Base-by-base conservation (phyloP, 257 asterid genomes). In the Handroanthus guayacan region DNA sequence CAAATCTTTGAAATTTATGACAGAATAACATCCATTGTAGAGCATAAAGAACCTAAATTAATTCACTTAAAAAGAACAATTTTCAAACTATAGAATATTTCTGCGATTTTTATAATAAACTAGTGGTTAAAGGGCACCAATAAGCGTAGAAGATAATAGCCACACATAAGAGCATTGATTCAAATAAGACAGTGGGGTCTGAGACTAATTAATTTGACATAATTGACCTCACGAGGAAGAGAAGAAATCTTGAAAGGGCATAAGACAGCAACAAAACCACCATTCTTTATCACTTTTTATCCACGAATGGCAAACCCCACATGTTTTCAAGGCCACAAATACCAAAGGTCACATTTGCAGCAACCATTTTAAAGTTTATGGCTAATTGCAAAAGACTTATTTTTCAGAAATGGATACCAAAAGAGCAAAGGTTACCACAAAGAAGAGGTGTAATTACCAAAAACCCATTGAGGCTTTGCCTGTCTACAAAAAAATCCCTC, bases 221-320 rank as follows among this genome's bases (percentile, higher is more conserved):
- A 55, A 80, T 63, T 75, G 75, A 52, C 75, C 56, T 31, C 0
- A 39, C 45, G 17, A 43, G 9, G 34, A 36, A 14, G n/a, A 8
- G 45, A 14, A 61, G n/a, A 17, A 17, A 58, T 68, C 44, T 68
- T 47, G 69, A 57, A 71, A 69, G 76, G 67, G 57, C 58, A 67
- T 9, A 50, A 34, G 38, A 36, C 62, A 66, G 69, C 48, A 80
- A 13, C 58, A 58, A 48, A 72, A 50, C 55, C 38, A 55, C 69
- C 67, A 25, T 61, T 71, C 54, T 38, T 44, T 9, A 39, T 72
- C 70, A 69, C 77, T 64, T 58, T 55, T 63, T 69, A 48, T 71
- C 74, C 71, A 56, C 50, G 56, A 67, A 68, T 50, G 34, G 73
- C 62, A 78, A 74, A 60, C 31, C 8, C 25, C 84, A 72, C 84